Percentiles rank a stretch among this genome's conserved stretches.
These are phyloP conservation scores for Bretziella fagacearum DNA, from an alignment of 2,329 filamentous ascomycete genomes.

Conservation along the genomic window DNA sequence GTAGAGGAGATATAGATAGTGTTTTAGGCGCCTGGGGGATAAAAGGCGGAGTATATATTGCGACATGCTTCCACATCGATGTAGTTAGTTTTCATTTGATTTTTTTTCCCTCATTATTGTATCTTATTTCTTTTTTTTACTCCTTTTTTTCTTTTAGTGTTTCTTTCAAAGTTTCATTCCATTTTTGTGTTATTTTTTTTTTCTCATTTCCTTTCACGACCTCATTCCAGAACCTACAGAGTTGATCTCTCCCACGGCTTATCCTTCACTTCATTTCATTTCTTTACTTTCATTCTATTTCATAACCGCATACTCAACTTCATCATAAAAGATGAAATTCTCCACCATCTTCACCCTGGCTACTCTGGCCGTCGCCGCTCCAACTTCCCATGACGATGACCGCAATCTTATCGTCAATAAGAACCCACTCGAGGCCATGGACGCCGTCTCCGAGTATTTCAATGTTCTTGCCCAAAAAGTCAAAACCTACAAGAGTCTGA, in stretches of 20 bases:
- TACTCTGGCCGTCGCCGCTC: conserved; percentile 23
- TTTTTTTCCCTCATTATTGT: too few species aligned
- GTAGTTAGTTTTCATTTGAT: neutral
- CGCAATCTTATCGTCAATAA: conserved; percentile 26
- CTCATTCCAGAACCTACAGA: too few species aligned
- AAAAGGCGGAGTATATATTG: conserved; percentile 3
- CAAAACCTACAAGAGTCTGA: conserved; percentile 28
- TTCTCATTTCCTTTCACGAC: neutral
- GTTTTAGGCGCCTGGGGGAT: neutral
- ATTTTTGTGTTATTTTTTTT: neutral
- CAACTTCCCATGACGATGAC: conserved; percentile 30
- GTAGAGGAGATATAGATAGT: too few species aligned
- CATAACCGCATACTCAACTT: neutral
- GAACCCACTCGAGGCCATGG: conserved; percentile 24
- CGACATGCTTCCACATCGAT: neutral
- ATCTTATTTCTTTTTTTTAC: too few species aligned
- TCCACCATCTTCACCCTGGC: conserved; percentile 27
- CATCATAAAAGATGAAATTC: conserved; percentile 10
- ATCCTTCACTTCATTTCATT: neutral
- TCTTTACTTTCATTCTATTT: neutral
- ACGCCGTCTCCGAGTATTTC: conserved; percentile 43
- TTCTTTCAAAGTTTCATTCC: neutral
- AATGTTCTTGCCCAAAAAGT: conserved; percentile 40
- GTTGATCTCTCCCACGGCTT: neutral
- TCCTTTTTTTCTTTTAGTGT: too few species aligned